phyloP scores from a whole-genome alignment of 73 alveolate species.

The Paramecium sexaurelia region DNA sequence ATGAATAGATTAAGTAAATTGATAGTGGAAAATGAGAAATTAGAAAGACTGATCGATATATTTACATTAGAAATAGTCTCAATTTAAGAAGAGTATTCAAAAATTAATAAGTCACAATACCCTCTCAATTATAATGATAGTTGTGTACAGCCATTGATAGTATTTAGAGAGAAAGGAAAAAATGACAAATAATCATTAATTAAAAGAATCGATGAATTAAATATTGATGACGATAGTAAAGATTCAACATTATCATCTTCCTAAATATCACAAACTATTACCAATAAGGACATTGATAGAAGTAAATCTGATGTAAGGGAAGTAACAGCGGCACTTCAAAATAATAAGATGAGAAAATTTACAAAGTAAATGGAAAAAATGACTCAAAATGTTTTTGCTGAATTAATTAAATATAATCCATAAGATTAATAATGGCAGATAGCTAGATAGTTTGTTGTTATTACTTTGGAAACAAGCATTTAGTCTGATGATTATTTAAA shows the following conservation, averaged over 20 bases:
- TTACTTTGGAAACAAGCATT: neutral
- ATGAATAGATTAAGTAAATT: neutral
- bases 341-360: conserved; percentile 3
- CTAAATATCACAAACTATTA: neutral
- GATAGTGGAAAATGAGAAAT: neutral
- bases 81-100: neutral
- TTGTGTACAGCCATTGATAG: conserved; percentile 20
- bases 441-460: conserved; percentile 44
- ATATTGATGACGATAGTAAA: conserved; percentile 17
- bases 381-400: neutral
- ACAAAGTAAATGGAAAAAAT: conserved; percentile 20
- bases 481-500: conserved; percentile 2
- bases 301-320: conserved; percentile 41
- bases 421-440: conserved; percentile 7
- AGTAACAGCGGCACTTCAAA: neutral
- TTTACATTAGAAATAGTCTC: neutral
- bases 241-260: conserved; percentile 38
- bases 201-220: conserved; percentile 10
- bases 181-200: neutral
- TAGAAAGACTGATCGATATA: neutral
- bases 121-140: neutral
- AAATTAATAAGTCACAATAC: neutral
- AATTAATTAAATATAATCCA: neutral
- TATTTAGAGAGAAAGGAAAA: conserved; percentile 18
- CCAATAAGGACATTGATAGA: neutral